Conservation (phyloP, 495 filamentous ascomycete species). For the Daldinia grandis region DNA sequence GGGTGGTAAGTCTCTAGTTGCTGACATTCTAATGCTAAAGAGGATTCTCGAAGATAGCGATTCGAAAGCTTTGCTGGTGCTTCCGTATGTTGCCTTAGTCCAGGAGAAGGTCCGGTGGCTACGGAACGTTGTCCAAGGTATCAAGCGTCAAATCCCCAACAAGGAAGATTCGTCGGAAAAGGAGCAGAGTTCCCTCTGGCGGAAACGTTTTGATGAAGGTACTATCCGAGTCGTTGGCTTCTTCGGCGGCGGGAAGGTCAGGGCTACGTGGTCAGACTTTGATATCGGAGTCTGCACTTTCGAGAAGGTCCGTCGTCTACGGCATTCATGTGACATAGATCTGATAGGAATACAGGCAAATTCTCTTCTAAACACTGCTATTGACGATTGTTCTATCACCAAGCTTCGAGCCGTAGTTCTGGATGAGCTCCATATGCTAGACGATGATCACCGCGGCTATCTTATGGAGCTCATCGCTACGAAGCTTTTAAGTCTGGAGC, state of each 20-base stretch:
- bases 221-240: conserved; percentile 72
- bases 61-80: conserved; percentile 77
- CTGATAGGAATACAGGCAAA: conserved; percentile 68
- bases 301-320: conserved; percentile 69
- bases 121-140: conserved; percentile 70
- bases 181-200: conserved; percentile 49
- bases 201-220: conserved; percentile 55
- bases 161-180: conserved; percentile 28
- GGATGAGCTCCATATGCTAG: conserved; percentile 85
- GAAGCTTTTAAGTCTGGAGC: conserved; percentile 74
- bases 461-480: conserved; percentile 82
- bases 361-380: conserved; percentile 76
- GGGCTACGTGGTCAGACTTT: conserved; percentile 74
- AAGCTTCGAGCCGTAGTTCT: conserved; percentile 74
- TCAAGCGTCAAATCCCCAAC: conserved; percentile 54
- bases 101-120: conserved; percentile 86
- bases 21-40: conserved; percentile 78
- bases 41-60: conserved; percentile 70
- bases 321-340: conserved; percentile 10
- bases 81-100: conserved; percentile 84
- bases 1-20: conserved; percentile 81
- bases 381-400: conserved; percentile 74
- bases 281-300: conserved; percentile 86
- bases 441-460: conserved; percentile 81
- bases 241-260: conserved; percentile 75